Evolutionary conservation across 805 yeast genomes (phyloP), one percentile per base, ranked within the genome.

Genomic region (Vanderwaltozyma polyspora): DNA sequence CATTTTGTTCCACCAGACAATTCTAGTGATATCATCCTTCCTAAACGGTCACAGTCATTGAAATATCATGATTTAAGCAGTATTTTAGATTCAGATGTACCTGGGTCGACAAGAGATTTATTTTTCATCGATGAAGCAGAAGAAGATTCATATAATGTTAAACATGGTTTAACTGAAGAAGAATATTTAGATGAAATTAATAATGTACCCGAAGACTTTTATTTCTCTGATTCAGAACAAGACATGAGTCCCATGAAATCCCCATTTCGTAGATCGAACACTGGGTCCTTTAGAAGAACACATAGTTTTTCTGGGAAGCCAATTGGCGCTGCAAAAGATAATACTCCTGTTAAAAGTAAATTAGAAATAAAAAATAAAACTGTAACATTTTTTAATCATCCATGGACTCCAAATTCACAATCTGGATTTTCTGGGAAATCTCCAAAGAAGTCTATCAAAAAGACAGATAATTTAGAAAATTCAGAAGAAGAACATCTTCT

Each of bases 141-240:
- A 31, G 63, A 58, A 37, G 62, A 56, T 33, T 43, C 40, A 16
- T 49, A 49, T 28, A 49, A 39, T 43, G 55, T 49, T 25, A 45
- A 41, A 15, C 45, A 52, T 2, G 25, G 25, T 3, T 3, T 25
- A 8, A 18, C 17, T 8, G 63, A 64, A 36, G 69, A 66, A n/a
- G 61, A 62, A 15, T 52, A 66, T 12, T 36, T 72, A 15, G 76
- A 70, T 41, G 77, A 72, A 46, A 68, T 67, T 31, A 72, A 72
- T 40, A 57, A 49, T 3, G 57, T 71, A 4, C 72, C 76, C 2
- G 72, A 64, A 38, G 69, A 67, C 34, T 63, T 42, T 29, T 59
- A 57, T 13, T 59, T 56, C 35, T 41, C 52, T 3, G 57, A 51
- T 24, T 45, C 51, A n/a, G 48, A 51, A 7, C 41, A 37, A 4